phyloP scores from a whole-genome alignment of 495 filamentous ascomycete genomes.

The Staphylotrichum tortipilum region DNA sequence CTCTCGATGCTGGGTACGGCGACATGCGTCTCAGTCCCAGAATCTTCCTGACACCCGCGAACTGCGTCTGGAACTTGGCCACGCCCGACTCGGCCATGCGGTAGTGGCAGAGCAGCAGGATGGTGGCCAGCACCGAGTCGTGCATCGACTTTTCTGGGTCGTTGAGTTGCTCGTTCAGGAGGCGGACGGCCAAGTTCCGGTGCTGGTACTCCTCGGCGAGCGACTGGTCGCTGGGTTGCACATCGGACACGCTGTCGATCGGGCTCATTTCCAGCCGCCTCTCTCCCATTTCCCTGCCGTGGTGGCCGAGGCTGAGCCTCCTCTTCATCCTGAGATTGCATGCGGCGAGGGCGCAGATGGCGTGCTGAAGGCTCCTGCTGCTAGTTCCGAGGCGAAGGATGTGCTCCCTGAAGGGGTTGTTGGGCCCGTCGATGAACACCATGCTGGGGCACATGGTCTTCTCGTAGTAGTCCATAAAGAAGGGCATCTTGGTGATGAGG shows the following conservation, averaged over 20 bases:
- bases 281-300: slow-evolving; percentile 31
- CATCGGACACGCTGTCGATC: slow-evolving; percentile 27
- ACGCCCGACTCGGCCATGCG: slow-evolving; percentile 90
- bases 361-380: slow-evolving; percentile 79
- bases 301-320: slow-evolving; percentile 45
- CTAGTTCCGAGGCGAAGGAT: slow-evolving; percentile 69
- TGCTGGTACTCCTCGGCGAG: slow-evolving; percentile 73
- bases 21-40: slow-evolving; percentile 67
- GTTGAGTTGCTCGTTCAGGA: slow-evolving; percentile 74
- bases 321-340: slow-evolving; percentile 69
- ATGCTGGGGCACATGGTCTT: slow-evolving; percentile 86
- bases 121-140: slow-evolving; percentile 80
- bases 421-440: slow-evolving; percentile 80
- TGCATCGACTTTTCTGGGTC: slow-evolving; percentile 64
- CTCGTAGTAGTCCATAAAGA: slow-evolving; percentile 69
- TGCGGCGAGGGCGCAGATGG: slow-evolving; percentile 79
- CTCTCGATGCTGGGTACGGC: slow-evolving; percentile 56
- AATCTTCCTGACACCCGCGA: slow-evolving; percentile 89
- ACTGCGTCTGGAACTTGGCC: slow-evolving; percentile 85
- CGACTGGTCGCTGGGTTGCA: slow-evolving; percentile 39
- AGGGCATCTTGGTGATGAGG: slow-evolving; percentile 48
- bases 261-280: slow-evolving; percentile 27
- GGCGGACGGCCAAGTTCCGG: slow-evolving; percentile 68
- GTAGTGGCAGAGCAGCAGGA: slow-evolving; percentile 83
- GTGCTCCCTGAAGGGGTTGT: slow-evolving; percentile 76